These are phyloP conservation scores for Gossypium gossypioides DNA, from an alignment of 441 rosid species.

Conservation along the genomic window DNA sequence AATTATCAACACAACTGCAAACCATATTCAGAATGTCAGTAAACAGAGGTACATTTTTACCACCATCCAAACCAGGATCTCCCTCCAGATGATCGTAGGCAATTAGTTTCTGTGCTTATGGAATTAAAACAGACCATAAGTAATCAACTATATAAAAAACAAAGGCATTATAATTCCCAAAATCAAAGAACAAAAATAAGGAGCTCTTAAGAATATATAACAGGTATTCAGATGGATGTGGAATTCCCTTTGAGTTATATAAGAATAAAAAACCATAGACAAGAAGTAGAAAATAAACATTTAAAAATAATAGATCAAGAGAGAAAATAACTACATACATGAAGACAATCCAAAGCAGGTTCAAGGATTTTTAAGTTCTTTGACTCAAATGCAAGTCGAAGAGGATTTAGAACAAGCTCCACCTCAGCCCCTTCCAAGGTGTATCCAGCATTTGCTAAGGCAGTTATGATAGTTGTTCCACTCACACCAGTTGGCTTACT, in stretches of 20 bases:
- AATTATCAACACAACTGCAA: constrained; percentile 86
- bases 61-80: constrained; percentile 93
- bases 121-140: constrained; percentile 22
- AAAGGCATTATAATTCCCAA: neutral
- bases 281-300: neutral
- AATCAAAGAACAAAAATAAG: neutral
- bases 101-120: constrained; percentile 70
- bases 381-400: constrained; percentile 88
- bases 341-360: constrained; percentile 98
- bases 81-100: constrained; percentile 98
- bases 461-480: constrained; percentile 33
- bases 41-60: constrained; percentile 70
- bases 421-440: constrained; percentile 75
- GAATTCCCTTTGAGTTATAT: neutral
- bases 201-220: neutral
- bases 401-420: constrained; percentile 86
- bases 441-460: constrained; percentile 78
- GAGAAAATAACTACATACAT: constrained; percentile 45
- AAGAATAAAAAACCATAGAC: neutral
- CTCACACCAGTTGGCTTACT: constrained; percentile 26
- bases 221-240: constrained; percentile 1
- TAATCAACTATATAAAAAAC: neutral
- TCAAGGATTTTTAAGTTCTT: constrained; percentile 78
- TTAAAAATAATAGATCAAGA: neutral
- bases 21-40: constrained; percentile 90